Evolutionary conservation across 352 stramenopile genomes (phyloP), one percentile per base, ranked within the genome.

Genomic region (Phytophthora vignae): DNA sequence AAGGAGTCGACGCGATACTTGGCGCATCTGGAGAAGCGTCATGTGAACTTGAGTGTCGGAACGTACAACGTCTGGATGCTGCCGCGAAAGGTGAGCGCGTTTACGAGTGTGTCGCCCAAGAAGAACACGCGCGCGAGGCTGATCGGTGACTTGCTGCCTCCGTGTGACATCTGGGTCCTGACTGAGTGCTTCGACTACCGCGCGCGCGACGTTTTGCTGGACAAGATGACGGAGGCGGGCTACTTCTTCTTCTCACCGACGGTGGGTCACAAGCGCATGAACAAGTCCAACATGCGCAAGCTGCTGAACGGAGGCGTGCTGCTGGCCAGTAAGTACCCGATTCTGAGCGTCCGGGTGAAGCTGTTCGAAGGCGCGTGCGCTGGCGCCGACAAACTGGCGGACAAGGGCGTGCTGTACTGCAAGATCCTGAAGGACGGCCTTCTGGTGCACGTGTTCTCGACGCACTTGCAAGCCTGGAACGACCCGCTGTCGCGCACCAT

Each of bases 41-140:
- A 84, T 19, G 83, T 94, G 29, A 67, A 63, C 25, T 36, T 94
- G 7, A 84, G 71, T 27, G 74, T 94, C 7, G 87, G 85, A 27
- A 94, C 85, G 12, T 94, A 93, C 77, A 94, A 93, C 60, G 84
- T 94, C 14, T 94, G 87, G 87, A 94, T 94, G 87, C 81, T 94
- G 81, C 87, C 87, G 8, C 85, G 84, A 50, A 93, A 92, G 57
- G 80, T 94, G 42, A 91, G 81, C 44, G 81, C 78, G 40, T 94
- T 94, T 64, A 90, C 84, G 46, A 86, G 67, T 53, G 78, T 87
- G 31, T 92, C 82, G 0, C 84, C 85, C 2, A 85, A 87, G 69
- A 94, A 94, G 67, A 94, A 93, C 69, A 94, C 85, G 21, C 82
- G 87, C 36, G 85, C 87, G 56, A 78, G 84, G 31, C 73, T 93